Evolutionary conservation across 2,329 filamentous ascomycete species (phyloP), one percentile per base, ranked within the genome.

Genomic region (Aureobasidium namibiae): DNA sequence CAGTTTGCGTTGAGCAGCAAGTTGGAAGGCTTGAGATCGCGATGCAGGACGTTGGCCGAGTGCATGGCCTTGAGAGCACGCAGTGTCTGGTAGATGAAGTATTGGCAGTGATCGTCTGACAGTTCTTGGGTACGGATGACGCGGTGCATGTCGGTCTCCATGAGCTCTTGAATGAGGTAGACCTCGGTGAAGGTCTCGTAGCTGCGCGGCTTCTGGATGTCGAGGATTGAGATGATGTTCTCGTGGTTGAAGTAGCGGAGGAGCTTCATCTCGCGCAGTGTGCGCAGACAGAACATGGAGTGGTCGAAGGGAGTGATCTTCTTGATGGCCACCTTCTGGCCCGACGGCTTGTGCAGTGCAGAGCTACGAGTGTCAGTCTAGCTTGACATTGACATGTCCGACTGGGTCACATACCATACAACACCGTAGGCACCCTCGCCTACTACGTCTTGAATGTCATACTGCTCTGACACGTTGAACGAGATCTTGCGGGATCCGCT

Each of bases 261-360:
- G 60, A 99, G 82, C 83, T 99, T 99, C 94, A 99, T 99, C 78
- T 99, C 94, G 75, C 94, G 91, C 65, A 99, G 80, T 1, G 94
- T 99, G 73, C 94, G 83, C 69, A 99, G 79, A 74, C 65, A 67
- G 57, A 65, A 66, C 92, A 96, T 96, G 73, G 91, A 96, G 74
- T 97, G 94, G 71, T 99, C 94, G 75, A 99, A 99, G 6, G 94
- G 94, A 0, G 92, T 97, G 70, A 99, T 99, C 83, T 99, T 99
- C 82, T 99, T 99, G 81, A 99, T 99, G 62, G 94, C 94, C 62
- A 99, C 94, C 78, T 97, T 97, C 76, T 99, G 94, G 63, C 91
- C 87, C 0, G 94, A 97, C 23, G 94, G 94, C 78, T 97, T 97
- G 80, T 99, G 94, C 67, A 97, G 86, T 60, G 94, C 94, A 62